Conservation (phyloP, 495 filamentous ascomycete genomes). For the Chaetomium cochliodes region DNA sequence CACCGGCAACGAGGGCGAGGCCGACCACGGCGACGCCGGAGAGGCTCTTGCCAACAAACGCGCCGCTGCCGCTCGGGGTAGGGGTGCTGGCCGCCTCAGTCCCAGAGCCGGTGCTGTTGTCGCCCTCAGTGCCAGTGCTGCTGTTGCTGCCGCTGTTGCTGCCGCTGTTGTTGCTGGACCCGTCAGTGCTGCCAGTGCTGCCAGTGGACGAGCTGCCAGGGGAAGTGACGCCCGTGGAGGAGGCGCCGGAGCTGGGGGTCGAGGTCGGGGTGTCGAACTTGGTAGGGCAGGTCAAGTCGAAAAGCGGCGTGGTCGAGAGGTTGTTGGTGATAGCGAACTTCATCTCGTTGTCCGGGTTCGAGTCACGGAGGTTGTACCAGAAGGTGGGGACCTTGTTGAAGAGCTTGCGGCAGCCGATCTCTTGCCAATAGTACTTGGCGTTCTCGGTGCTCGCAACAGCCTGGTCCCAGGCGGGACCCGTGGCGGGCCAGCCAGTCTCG, state of each 20-base stretch:
- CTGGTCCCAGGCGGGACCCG: slow-evolving; percentile 48
- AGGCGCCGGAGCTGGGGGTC: slow-evolving; percentile 18
- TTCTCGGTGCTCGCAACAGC: slow-evolving; percentile 60
- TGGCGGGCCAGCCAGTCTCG: slow-evolving; percentile 52
- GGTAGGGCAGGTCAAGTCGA: slow-evolving; percentile 58
- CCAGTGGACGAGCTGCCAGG: slow-evolving; percentile 27
- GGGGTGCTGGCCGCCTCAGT: slow-evolving; percentile 8
- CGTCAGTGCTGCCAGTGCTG: slow-evolving; percentile 10
- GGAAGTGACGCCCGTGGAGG: slow-evolving; percentile 22
- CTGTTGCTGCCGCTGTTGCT: slow-evolving; percentile 24
- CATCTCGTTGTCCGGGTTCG: slow-evolving; percentile 46
- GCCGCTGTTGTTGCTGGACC: slow-evolving; percentile 24
- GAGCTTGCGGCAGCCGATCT: slow-evolving; percentile 64
- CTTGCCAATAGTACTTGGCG: slow-evolving; percentile 70
- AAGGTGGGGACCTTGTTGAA: slow-evolving; percentile 66
- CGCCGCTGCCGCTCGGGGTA: neutral
- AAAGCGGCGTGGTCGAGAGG: slow-evolving; percentile 56
- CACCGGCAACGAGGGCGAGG: slow-evolving; percentile 28
- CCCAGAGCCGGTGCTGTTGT: slow-evolving; percentile 25
- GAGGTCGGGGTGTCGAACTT: slow-evolving; percentile 36
- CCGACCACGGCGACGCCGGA: slow-evolving; percentile 22
- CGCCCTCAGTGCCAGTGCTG: slow-evolving; percentile 15
- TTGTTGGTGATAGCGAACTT: slow-evolving; percentile 49
- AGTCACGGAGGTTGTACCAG: slow-evolving; percentile 55
- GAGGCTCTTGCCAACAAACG: slow-evolving; percentile 23